A percentile compares a stretch with the other conserved stretches of the same genome.
These are phyloP conservation scores for Candida chauliodis DNA, from an alignment of 805 yeast genomes.

Conservation along the genomic window DNA sequence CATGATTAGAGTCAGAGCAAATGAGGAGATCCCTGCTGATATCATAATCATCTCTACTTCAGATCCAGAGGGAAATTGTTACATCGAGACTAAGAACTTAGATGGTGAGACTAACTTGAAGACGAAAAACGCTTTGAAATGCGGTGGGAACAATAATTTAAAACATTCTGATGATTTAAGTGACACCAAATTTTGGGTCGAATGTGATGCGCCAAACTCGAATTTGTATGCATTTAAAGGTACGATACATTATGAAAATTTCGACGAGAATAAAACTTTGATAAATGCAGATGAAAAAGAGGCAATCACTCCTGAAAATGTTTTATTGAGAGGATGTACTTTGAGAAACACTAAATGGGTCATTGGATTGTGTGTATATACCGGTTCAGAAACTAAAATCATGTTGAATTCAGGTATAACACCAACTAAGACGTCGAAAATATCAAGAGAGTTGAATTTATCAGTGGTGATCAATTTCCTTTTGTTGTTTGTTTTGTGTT, in stretches of 20 bases:
- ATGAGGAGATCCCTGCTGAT: constrained; percentile 82
- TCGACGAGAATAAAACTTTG: constrained; percentile 25
- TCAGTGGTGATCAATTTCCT: constrained; percentile 63
- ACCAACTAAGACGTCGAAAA: constrained; percentile 67
- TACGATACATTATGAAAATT: constrained; percentile 51
- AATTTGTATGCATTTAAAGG: constrained; percentile 66
- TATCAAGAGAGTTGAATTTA: constrained; percentile 62
- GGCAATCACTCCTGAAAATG: constrained; percentile 57
- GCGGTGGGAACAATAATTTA: constrained; percentile 46
- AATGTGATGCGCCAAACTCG: constrained; percentile 70
- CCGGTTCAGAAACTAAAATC: constrained; percentile 74
- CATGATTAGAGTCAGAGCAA: constrained; percentile 61
- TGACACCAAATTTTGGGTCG: constrained; percentile 55
- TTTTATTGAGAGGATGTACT: constrained; percentile 68
- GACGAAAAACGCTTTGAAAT: constrained; percentile 48
- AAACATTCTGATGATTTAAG: constrained; percentile 58
- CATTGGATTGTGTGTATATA: constrained; percentile 68
- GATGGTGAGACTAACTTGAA: constrained; percentile 84
- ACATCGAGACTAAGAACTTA: constrained; percentile 75
- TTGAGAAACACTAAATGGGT: constrained; percentile 76
- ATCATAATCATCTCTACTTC: constrained; percentile 60
- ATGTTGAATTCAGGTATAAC: constrained; percentile 77
- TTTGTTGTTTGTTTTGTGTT: constrained; percentile 60
- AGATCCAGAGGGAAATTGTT: constrained; percentile 67
- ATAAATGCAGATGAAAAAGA: constrained; percentile 44